Conservation (phyloP, 257 asterid species). For the Coffea eugenioides region DNA sequence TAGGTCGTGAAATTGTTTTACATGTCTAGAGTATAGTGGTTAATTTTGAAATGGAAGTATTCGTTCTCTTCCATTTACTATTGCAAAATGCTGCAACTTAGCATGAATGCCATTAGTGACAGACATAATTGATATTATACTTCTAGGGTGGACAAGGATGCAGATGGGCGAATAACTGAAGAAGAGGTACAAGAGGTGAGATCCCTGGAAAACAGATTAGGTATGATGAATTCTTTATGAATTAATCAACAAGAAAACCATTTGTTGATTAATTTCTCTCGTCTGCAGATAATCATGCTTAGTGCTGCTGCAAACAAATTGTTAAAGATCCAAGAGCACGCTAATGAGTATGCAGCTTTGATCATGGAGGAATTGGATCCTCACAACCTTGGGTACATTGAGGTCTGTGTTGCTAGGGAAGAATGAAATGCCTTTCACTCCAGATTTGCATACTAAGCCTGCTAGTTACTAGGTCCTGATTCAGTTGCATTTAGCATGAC, state of each 20-base stretch:
- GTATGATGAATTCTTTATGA: not conserved
- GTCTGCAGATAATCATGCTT: slow-evolving; percentile 29
- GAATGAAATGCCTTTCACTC: too few species aligned
- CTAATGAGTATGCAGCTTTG: slow-evolving; percentile 36
- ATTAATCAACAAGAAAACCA: not conserved
- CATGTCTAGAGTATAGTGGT: too few species aligned
- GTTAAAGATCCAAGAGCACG: slow-evolving; percentile 37
- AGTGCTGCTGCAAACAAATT: slow-evolving; percentile 43
- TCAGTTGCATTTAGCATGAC: too few species aligned
- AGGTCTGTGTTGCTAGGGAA: slow-evolving; percentile 16
- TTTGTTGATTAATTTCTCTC: not conserved
- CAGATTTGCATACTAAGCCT: too few species aligned
- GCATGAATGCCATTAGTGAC: not conserved
- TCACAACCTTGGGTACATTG: slow-evolving; percentile 33
- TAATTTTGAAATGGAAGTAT: too few species aligned
- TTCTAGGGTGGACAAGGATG: slow-evolving; percentile 37
- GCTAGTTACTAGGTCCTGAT: not conserved
- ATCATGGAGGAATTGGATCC: slow-evolving; percentile 47
- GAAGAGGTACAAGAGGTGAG: slow-evolving; percentile 36
- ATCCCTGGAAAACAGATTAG: not conserved
- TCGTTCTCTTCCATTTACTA: not conserved
- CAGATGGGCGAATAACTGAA: slow-evolving; percentile 34
- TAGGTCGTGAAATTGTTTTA: too few species aligned
- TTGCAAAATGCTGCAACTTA: not conserved
- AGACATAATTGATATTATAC: not conserved